These are phyloP conservation scores for Pleurozium schreberi DNA, from an alignment of 225 moss, liverwort and hornwort genomes.

Conservation along the genomic window DNA sequence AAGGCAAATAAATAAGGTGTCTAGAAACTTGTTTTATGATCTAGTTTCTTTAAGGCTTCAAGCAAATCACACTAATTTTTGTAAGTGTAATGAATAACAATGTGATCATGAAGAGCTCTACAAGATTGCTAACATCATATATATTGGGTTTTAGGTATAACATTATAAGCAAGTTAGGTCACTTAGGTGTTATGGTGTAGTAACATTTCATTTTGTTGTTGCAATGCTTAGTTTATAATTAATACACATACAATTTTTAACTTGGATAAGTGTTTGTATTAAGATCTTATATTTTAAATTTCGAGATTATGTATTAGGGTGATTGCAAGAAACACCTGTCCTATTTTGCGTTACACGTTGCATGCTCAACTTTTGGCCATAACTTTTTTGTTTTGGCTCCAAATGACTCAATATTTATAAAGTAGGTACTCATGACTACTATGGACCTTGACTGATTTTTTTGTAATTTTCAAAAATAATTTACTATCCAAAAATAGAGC, in stretches of 20 bases:
- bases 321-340: too few relatives aligned
- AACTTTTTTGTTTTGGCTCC: too few relatives aligned
- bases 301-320: too few relatives aligned
- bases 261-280: rapidly evolving
- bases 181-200: neutral
- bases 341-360: too few relatives aligned
- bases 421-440: too few relatives aligned
- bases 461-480: too few relatives aligned
- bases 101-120: neutral
- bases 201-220: neutral
- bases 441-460: too few relatives aligned
- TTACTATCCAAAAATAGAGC: too few relatives aligned
- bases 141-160: neutral
- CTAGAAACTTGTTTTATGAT: neutral
- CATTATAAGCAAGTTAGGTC: neutral
- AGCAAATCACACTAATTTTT: neutral
- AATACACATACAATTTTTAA: too few relatives aligned
- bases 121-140: neutral
- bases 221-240: neutral
- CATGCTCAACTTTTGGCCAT: too few relatives aligned
- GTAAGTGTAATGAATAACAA: neutral
- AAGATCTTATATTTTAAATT: neutral
- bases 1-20: too few relatives aligned
- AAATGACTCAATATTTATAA: too few relatives aligned
- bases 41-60: neutral